A percentile compares a stretch with the other conserved stretches of the same genome.
Conservation (phyloP, 1,284 basidiomycete species). For the Cronartium quercuum region DNA sequence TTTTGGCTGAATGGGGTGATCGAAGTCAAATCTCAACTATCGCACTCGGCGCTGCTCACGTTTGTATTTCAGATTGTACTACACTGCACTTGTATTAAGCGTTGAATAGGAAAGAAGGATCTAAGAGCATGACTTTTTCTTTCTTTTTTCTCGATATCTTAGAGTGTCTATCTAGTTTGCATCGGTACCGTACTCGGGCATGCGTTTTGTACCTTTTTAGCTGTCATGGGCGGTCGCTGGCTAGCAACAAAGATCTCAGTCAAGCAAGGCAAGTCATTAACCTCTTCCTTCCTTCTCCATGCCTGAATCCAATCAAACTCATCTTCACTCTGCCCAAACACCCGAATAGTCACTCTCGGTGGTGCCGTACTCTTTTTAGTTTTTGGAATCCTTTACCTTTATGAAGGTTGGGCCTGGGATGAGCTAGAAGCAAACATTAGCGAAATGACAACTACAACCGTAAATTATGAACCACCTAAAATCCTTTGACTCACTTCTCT, state of each 20-base stretch:
- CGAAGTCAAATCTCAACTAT: slow-evolving; percentile 96
- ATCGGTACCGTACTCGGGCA: slow-evolving; percentile 87
- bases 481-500: no score
- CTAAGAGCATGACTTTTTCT: background rate
- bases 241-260: slow-evolving; percentile 89
- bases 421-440: slow-evolving; percentile 1
- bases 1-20: slow-evolving; percentile 98
- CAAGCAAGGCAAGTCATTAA: slow-evolving; percentile 65
- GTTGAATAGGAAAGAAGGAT: background rate
- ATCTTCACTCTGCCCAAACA: background rate
- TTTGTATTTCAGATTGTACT: slow-evolving; percentile 53
- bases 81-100: background rate
- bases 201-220: slow-evolving; percentile 75
- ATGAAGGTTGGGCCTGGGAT: slow-evolving; percentile 45
- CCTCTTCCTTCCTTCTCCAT: background rate
- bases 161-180: slow-evolving; percentile 74
- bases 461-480: no score
- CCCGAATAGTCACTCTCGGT: slow-evolving; percentile 66
- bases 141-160: background rate
- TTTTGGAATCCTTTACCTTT: slow-evolving; percentile 57
- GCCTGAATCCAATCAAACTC: background rate
- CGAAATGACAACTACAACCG: background rate
- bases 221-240: slow-evolving; percentile 82
- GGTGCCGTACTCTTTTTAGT: slow-evolving; percentile 75
- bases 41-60: slow-evolving; percentile 89